phyloP scores from a whole-genome alignment of 2,329 filamentous ascomycete species.

The Hypoxylon sp. region DNA sequence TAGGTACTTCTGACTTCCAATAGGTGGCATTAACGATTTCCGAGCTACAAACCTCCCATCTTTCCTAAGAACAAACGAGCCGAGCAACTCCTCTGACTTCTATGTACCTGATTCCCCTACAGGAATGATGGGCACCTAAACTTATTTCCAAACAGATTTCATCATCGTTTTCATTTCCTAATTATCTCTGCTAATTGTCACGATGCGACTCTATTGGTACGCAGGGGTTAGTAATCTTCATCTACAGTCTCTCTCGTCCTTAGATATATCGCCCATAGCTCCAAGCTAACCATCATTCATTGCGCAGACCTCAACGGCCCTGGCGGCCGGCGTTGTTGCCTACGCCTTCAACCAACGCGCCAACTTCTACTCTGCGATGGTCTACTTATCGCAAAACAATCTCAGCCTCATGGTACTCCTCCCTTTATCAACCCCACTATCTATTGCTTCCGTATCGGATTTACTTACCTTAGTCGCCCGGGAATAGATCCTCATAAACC shows the following conservation, averaged over 20 bases:
- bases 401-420: conserved; percentile 85
- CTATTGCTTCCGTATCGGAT: conserved; percentile 5
- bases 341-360: conserved; percentile 95
- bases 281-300: conserved; percentile 34
- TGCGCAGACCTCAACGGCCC: conserved; percentile 80
- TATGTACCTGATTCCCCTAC: conserved; percentile 14
- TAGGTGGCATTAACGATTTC: conserved; percentile 46
- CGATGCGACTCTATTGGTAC: conserved; percentile 73
- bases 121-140: conserved; percentile 58
- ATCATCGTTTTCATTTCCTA: conserved; percentile 30
- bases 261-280: conserved; percentile 10
- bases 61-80: conserved; percentile 28
- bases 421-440: conserved; percentile 7
- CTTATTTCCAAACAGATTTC: conserved; percentile 43
- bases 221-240: conserved; percentile 66
- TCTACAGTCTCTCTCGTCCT: conserved; percentile 21
- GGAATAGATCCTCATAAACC: conserved; percentile 86
- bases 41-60: conserved; percentile 21
- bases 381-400: conserved; percentile 96
- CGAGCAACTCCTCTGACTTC: conserved; percentile 12
- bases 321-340: conserved; percentile 86
- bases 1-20: conserved; percentile 29
- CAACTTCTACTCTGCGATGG: conserved; percentile 98
- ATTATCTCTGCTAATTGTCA: conserved; percentile 50
- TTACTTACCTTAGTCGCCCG: conserved; percentile 29